phyloP scores from a whole-genome alignment of 2,329 filamentous ascomycete species.

The Xylogone sp. region DNA sequence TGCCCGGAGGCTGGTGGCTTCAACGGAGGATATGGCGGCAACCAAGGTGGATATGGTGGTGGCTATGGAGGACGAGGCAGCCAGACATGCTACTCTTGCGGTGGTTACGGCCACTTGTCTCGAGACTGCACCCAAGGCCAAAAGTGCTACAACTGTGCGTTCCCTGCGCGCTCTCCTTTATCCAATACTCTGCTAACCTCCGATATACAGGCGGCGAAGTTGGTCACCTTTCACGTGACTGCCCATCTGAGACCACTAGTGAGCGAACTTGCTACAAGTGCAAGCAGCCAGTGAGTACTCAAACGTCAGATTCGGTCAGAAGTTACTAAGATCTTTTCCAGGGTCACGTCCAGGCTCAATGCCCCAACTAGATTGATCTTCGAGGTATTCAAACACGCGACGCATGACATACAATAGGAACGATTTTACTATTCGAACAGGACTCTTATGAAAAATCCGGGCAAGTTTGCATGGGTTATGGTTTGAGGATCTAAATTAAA shows the following conservation, averaged over 20 bases:
- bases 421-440: slow-evolving; percentile 14
- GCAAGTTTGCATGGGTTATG: background rate
- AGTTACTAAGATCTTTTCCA: slow-evolving; percentile 37
- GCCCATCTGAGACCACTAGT: slow-evolving; percentile 82
- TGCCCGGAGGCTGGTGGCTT: slow-evolving; percentile 66
- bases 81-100: slow-evolving; percentile 98
- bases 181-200: slow-evolving; percentile 11
- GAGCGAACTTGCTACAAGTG: slow-evolving; percentile 99
- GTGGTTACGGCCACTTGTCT: slow-evolving; percentile 94
- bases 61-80: slow-evolving; percentile 44
- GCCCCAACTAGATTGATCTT: slow-evolving; percentile 66
- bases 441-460: slow-evolving; percentile 7
- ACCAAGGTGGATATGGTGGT: slow-evolving; percentile 36
- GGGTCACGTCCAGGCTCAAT: slow-evolving; percentile 90
- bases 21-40: slow-evolving; percentile 39
- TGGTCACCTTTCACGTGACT: slow-evolving; percentile 93
- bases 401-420: slow-evolving; percentile 12
- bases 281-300: slow-evolving; percentile 50
- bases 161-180: background rate
- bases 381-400: slow-evolving; percentile 4
- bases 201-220: slow-evolving; percentile 53
- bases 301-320: slow-evolving; percentile 63
- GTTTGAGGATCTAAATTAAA: slow-evolving; percentile 5
- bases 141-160: slow-evolving; percentile 98
- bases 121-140: slow-evolving; percentile 97